A percentile compares a stretch with the other conserved stretches of the same genome.
Conservation (phyloP, 2,329 filamentous ascomycete genomes). For the Clarireedia hainanense region DNA sequence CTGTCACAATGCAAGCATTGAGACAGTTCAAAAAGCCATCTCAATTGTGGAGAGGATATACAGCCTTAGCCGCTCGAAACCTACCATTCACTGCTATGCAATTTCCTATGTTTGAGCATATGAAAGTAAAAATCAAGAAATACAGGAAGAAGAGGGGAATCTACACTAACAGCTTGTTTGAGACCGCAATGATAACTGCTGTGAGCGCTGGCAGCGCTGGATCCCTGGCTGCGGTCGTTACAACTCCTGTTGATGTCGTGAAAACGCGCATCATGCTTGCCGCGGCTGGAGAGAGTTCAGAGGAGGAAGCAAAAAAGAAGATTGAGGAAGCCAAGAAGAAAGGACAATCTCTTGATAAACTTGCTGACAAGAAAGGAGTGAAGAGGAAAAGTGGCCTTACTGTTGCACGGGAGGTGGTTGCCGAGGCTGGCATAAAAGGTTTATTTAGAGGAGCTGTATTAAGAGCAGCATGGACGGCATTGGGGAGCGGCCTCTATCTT, state of each 20-base stretch:
- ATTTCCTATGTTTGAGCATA: constrained; percentile 76
- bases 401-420: constrained; percentile 58
- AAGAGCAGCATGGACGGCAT: constrained; percentile 70
- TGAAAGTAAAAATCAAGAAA: constrained; percentile 47
- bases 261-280: constrained; percentile 85
- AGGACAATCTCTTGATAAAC: constrained; percentile 20
- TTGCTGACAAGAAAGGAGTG: constrained; percentile 27
- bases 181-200: constrained; percentile 66
- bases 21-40: constrained; percentile 47
- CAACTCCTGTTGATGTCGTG: constrained; percentile 81
- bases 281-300: constrained; percentile 32
- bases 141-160: constrained; percentile 32
- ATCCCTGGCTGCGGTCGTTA: constrained; percentile 67
- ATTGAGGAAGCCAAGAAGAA: constrained; percentile 20
- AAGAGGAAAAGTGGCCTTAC: constrained; percentile 40
- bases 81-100: constrained; percentile 82
- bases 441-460: constrained; percentile 71
- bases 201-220: constrained; percentile 67
- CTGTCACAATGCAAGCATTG: constrained; percentile 45
- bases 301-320: constrained; percentile 24
- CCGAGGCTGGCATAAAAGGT: constrained; percentile 60
- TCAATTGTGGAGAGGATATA: constrained; percentile 62
- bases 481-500: constrained; percentile 78
- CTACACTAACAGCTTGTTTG: constrained; percentile 37
- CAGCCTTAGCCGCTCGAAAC: constrained; percentile 73